phyloP scores from a whole-genome alignment of 306 rosid species.

The Castanopsis chinensis region DNA sequence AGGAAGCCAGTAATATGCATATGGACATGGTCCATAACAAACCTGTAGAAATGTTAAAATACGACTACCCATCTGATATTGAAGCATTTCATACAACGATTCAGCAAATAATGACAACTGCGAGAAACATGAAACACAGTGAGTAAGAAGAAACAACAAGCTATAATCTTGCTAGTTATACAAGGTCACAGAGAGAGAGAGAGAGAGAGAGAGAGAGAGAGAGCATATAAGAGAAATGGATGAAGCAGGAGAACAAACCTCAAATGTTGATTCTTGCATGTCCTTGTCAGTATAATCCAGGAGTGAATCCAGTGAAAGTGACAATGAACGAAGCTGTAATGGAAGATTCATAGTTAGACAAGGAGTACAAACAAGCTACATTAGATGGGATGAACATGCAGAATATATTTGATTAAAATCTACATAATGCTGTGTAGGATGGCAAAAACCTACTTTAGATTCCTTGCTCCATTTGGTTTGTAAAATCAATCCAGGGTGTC shows the following conservation, averaged over 20 bases:
- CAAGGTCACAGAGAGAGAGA: neutral
- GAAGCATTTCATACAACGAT: constrained; percentile 95
- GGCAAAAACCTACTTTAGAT: constrained; percentile 62
- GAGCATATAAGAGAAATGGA: neutral
- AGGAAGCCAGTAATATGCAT: constrained; percentile 19
- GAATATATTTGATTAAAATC: neutral
- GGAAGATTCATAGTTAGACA: constrained; percentile 24
- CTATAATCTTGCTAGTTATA: neutral
- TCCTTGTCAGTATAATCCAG: constrained; percentile 92
- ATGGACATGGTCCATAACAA: constrained; percentile 22
- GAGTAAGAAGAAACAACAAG: constrained; percentile 3
- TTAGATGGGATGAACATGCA: neutral
- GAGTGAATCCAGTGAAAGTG: constrained; percentile 80
- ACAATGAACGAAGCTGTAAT: constrained; percentile 67
- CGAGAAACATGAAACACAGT: constrained; percentile 15
- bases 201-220: neutral
- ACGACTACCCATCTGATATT: constrained; percentile 88
- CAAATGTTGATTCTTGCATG: constrained; percentile 86
- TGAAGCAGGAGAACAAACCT: constrained; percentile 49
- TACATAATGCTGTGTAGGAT: neutral
- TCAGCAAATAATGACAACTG: constrained; percentile 95
- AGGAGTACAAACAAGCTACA: neutral
- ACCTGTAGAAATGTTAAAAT: constrained; percentile 90
- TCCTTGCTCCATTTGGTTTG: constrained; percentile 66
- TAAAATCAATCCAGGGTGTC: constrained; percentile 86